Conservation (phyloP, 768 basidiomycete genomes). For the Naematelia aurantialba region DNA sequence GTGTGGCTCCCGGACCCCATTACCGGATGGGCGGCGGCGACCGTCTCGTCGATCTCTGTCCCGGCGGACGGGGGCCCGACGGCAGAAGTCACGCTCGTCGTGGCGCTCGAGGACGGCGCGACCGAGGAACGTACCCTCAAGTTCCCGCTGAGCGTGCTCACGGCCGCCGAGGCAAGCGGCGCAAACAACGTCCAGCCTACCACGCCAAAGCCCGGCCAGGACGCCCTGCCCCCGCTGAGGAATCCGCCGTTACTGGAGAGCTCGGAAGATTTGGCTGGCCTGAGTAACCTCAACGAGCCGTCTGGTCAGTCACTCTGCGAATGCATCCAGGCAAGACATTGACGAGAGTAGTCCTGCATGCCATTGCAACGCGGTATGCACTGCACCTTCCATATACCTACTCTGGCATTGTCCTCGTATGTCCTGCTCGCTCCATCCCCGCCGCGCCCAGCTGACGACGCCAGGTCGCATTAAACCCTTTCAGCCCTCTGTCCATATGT, state of each 20-base stretch:
- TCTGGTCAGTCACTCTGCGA: conserved; percentile 61
- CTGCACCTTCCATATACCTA: conserved; percentile 98
- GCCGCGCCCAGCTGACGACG: not conserved
- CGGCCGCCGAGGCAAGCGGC: conserved; percentile 22
- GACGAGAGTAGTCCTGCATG: conserved; percentile 71
- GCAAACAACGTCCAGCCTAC: conserved; percentile 21
- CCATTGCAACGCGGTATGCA: conserved; percentile 92
- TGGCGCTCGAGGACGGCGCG: conserved; percentile 20
- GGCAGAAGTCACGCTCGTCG: conserved; percentile 27
- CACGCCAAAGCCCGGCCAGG: conserved; percentile 33
- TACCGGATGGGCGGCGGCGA: conserved; percentile 46
- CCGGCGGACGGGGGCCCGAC: conserved; percentile 26
- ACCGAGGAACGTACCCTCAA: conserved; percentile 23
- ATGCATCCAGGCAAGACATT: not conserved
- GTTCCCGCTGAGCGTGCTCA: conserved; percentile 30
- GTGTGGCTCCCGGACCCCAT: conserved; percentile 47
- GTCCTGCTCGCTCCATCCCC: not conserved
- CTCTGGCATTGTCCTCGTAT: conserved; percentile 84
- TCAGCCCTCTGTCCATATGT: conserved; percentile 89
- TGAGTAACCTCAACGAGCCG: conserved; percentile 97
- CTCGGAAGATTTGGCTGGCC: conserved; percentile 94
- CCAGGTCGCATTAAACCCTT: conserved; percentile 92
- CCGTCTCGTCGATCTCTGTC: conserved; percentile 34
- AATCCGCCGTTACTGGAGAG: conserved; percentile 96
- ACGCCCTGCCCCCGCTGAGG: conserved; percentile 77